Evolutionary conservation across 2,329 filamentous ascomycete genomes (phyloP).

Genomic region (Ophiostoma tasmaniense): DNA sequence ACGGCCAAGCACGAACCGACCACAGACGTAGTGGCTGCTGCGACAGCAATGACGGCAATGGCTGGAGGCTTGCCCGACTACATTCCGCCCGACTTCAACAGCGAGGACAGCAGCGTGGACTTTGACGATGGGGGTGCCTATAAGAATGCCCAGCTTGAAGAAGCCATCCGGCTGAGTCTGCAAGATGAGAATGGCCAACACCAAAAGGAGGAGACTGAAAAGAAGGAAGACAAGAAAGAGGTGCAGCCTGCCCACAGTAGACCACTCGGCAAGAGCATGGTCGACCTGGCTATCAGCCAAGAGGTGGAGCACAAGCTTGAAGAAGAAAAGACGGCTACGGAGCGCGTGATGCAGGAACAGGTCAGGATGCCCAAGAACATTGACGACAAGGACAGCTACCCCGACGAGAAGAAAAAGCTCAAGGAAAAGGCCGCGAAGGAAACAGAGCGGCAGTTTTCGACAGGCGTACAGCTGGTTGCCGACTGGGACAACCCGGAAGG

Average conservation of each 20-base stretch:
- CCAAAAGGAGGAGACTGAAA: not conserved
- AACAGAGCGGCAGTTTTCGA: conserved; percentile 3
- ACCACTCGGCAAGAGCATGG: not conserved
- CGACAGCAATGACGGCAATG: not conserved
- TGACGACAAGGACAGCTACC: not conserved
- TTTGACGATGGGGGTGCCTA: not conserved
- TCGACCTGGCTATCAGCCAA: not conserved
- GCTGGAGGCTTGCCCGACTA: not conserved
- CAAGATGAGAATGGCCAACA: not conserved
- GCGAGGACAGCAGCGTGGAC: not conserved
- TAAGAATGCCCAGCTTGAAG: not conserved
- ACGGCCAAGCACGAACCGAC: not conserved
- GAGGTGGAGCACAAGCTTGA: not conserved
- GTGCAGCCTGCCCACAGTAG: not conserved
- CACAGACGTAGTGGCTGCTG: not conserved
- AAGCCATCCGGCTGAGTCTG: not conserved
- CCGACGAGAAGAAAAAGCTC: not conserved
- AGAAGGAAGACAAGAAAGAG: not conserved
- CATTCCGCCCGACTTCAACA: not conserved
- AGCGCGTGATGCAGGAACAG: not conserved
- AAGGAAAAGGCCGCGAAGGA: not conserved
- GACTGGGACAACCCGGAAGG: conserved; percentile 23
- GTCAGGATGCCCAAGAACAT: not conserved
- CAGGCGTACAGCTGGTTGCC: conserved; percentile 14
- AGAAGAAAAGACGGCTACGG: not conserved